Evolutionary conservation across 192 early-diverging fungal genomes (phyloP), one percentile per base, ranked within the genome.

Genomic region (Coemansia sp.): DNA sequence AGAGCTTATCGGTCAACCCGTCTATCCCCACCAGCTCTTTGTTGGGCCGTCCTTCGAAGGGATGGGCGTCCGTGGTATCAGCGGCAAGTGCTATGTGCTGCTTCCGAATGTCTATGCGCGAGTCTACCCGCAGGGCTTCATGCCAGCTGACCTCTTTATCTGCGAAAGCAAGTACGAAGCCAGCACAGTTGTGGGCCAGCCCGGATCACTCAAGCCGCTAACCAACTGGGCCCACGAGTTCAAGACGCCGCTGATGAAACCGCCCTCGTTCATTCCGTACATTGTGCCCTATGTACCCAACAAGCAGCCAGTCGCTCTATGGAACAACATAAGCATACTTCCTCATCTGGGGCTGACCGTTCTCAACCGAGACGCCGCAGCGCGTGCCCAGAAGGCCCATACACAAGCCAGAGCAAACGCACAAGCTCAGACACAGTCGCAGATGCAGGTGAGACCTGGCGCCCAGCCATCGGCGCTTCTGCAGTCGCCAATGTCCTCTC

Each of bases 21-120:
- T 81, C 9, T 81, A 81, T 22, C 78, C 78, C 19, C 78, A 81
- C 41, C 68, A 81, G 69, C 65, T 81, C 10, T 74, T 81, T 68
- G 69, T 42, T 0, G 78, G 78, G 0, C 68, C 71, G 0, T 40
- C 14, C 17, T 81, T 81, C 61, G 72, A 81, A 23, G 56, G 65
- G 13, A 31, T 61, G 17, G 72, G 78, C 23, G 78, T 75, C 47
- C 71, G 78, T 14, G 68, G 78, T 3, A 63, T 81, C 19, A 42
- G 53, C 25, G 78, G 78, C 33, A 70, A 71, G 60, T 81, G 78
- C 62, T 81, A 64, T 61, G 65, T 71, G 20, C 53, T 81, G 53
- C 55, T 73, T 10, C 68, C 69, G 14, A 64, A 61, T n/a, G 72
- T 74, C 33, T 81, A 74, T 19, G 60, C 78, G 34, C 71, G 78